These are phyloP conservation scores for Straminergon stramineum DNA, from an alignment of 225 moss, liverwort and hornwort species.

Conservation along the genomic window DNA sequence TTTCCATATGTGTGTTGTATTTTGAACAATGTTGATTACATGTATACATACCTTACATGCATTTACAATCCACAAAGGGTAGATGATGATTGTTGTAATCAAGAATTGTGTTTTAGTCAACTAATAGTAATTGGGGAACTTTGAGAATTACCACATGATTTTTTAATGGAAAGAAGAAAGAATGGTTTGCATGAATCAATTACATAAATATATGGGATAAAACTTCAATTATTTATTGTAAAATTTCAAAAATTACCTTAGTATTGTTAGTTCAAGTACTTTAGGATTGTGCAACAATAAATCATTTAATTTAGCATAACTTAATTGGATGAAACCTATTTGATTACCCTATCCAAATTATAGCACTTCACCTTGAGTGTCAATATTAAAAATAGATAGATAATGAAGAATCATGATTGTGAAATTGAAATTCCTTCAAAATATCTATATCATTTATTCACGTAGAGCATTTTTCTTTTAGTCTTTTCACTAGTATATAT, in stretches of 20 bases:
- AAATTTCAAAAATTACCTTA: background rate
- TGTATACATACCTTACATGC: rapidly evolving
- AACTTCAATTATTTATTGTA: background rate
- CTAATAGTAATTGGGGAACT: background rate
- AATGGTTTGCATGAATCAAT: background rate
- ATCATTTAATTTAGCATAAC: background rate
- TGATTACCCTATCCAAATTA: background rate
- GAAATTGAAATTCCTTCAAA: background rate
- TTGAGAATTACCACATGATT: background rate
- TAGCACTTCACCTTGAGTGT: background rate
- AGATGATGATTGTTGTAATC: background rate
- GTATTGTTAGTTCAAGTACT: background rate
- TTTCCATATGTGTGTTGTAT: background rate
- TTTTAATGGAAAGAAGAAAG: background rate
- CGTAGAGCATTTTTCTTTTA: background rate
- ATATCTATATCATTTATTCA: background rate
- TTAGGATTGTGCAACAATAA: background rate
- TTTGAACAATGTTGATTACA: background rate
- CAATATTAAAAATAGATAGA: background rate
- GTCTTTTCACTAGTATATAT: background rate
- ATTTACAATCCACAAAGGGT: rapidly evolving
- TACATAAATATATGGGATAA: background rate
- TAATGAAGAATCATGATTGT: background rate
- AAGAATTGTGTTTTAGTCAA: background rate
- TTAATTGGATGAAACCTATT: background rate